Evolutionary conservation across 2,329 filamentous ascomycete genomes (phyloP), one percentile per base, ranked within the genome.

Genomic region (Penicillium sp.): DNA sequence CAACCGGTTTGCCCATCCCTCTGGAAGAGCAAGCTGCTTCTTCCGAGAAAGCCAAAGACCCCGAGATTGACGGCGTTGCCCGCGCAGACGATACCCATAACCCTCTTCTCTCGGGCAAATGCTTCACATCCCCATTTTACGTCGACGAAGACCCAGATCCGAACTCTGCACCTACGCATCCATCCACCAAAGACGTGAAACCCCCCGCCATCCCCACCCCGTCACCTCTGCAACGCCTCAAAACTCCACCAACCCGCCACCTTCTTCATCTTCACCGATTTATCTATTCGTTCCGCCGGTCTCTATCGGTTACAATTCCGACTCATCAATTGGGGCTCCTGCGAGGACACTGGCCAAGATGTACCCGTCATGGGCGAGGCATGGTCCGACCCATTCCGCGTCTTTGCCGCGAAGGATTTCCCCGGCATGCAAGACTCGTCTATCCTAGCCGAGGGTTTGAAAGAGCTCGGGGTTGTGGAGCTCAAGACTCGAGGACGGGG

Each of bases 181-280:
- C 65, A 4, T 53, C 56, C 3, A 49, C 41, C 11, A 38, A 40
- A 10, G 41, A 52, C 11, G 23, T 39, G 11, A 38, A 48, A 14
- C 31, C 37, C 30, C 32, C n/a, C 39, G 16, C 12, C 38, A n/a
- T 16, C 32, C 32, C 25, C 25, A 2, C 35, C 32, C n/a, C 32
- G 35, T 5, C 31, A 37, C 48, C 13, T 50, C 27, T 17, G 45
- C 7, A 46, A 42, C 27, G 38, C 42, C 15, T 44, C 33, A n/a
- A 39, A 41, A 16, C 44, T 48, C 9, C 35, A 46, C 30, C 51
- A 57, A 3, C 66, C 67, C 3, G 61, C 65, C 13, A 60, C 63
- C 2, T 72, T 71, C 45, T 72, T 71, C 47, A 66, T 71, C 16
- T 72, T 72, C 35, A 59, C 67, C 1, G 69, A 72, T 45, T 58